phyloP scores from a whole-genome alignment of 306 rosid genomes.

The Vicia faba region DNA sequence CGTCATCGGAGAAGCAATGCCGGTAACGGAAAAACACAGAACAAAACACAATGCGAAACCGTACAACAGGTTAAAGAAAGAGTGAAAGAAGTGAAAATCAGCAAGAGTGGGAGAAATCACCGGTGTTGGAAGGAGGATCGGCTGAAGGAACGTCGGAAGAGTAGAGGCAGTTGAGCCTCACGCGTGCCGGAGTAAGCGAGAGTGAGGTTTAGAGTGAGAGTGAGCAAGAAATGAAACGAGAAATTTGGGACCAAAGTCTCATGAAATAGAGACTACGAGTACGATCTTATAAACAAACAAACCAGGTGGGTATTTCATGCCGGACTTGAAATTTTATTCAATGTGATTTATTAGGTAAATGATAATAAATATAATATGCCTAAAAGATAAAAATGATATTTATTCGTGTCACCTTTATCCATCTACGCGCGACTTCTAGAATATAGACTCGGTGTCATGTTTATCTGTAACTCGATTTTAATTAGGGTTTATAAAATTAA shows the following conservation, averaged over 20 bases:
- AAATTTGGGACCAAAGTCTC: not conserved
- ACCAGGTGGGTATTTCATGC: not conserved
- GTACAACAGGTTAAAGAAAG: not conserved
- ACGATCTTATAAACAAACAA: not conserved
- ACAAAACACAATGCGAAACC: not conserved
- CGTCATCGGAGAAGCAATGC: constrained; percentile 23
- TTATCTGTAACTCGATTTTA: too few species aligned
- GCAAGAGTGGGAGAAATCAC: constrained; percentile 14
- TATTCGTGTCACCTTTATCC: too few species aligned
- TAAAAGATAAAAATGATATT: too few species aligned
- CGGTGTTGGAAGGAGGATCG: constrained; percentile 14
- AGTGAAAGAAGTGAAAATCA: not conserved
- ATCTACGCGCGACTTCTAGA: too few species aligned
- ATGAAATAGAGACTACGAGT: not conserved
- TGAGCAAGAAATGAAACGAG: not conserved
- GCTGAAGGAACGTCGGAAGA: not conserved
- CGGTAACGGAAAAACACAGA: not conserved
- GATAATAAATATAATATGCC: not conserved
- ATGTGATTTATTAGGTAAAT: not conserved
- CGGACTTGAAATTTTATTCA: constrained; percentile 36
- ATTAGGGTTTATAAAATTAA: too few species aligned
- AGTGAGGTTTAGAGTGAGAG: constrained; percentile 12
- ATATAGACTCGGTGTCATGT: too few species aligned
- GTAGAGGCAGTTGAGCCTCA: not conserved
- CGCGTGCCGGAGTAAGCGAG: constrained; percentile 23